Base-by-base conservation (phyloP, 768 basidiomycete genomes). In the Tephrocybe sp. region DNA sequence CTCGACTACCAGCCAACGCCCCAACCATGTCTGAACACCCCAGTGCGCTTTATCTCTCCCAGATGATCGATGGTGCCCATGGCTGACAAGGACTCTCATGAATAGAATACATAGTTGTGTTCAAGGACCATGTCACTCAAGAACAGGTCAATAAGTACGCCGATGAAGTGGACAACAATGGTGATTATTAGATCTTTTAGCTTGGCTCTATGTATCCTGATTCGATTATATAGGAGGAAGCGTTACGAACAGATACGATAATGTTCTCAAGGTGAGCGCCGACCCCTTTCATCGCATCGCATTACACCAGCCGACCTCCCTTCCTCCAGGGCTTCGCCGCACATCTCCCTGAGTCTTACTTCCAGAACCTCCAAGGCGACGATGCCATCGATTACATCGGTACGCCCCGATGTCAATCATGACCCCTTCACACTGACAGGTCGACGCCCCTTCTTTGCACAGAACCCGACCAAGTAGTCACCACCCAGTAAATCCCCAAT, bases 71-170 rank as follows among this genome's bases (percentile, higher is more conserved):
- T n/a, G n/a, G n/a, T n/a, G n/a, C n/a, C n/a, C n/a, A n/a, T n/a
- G n/a, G n/a, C n/a, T n/a, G n/a, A n/a, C n/a, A n/a, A n/a, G n/a
- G n/a, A n/a, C n/a, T n/a, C n/a, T n/a, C 17, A 32, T 32, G 30
- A 15, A 20, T 50, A 83, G 81, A 66, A 56, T 83, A 73, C 59
- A 82, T 83, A 48, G 74, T 85, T 36, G 71, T 80, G 6, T 84
- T 85, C 70, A 83, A 81, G 63, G 63, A 75, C 2, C 39, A 50
- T 23, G 78, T 71, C 34, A 62, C 73, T 23, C 44, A 66, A 32
- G 73, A 71, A 8, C 62, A 73, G 46, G 70, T 84, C 28, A 57
- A 75, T 28, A 56, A 73, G 41, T 81, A 72, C 51, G 70, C 63
- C 6, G 53, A 66, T 0, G 63, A 71, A 1, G 71, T 83, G 10